These are phyloP conservation scores for Trichothecium roseum DNA, from an alignment of 2,329 filamentous ascomycete genomes.

Conservation along the genomic window DNA sequence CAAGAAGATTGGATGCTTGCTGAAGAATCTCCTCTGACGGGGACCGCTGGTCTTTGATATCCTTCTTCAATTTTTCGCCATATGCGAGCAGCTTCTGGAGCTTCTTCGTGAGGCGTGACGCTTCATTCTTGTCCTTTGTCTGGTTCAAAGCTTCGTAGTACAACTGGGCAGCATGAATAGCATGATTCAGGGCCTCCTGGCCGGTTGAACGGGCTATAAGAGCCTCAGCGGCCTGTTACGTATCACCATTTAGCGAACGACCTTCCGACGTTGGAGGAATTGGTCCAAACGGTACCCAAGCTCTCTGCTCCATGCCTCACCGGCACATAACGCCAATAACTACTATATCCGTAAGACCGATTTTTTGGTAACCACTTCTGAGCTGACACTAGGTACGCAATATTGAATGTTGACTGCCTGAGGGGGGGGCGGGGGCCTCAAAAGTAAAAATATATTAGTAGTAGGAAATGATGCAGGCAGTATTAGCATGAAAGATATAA, in stretches of 20 bases:
- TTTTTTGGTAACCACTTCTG: too few species aligned
- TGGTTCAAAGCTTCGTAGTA: conserved; percentile 68
- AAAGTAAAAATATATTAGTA: too few species aligned
- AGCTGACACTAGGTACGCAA: too few species aligned
- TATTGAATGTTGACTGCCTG: too few species aligned
- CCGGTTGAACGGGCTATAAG: conserved; percentile 22
- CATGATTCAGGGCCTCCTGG: conserved; percentile 57
- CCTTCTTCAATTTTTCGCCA: conserved; percentile 65
- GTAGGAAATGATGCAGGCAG: too few species aligned
- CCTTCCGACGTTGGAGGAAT: neutral
- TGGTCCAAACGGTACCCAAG: conserved; percentile 18
- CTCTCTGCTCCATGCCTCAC: conserved; percentile 25
- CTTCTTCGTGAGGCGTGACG: conserved; percentile 53
- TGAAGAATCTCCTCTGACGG: conserved; percentile 44
- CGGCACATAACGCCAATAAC: conserved; percentile 3
- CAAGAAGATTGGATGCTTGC: conserved; percentile 70
- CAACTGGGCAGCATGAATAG: conserved; percentile 67
- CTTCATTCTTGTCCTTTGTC: conserved; percentile 51
- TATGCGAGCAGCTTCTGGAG: conserved; percentile 58
- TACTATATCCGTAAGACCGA: too few species aligned
- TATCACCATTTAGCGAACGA: conserved; percentile 2
- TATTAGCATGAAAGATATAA: too few species aligned
- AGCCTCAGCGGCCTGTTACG: conserved; percentile 25
- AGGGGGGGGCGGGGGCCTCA: too few species aligned
- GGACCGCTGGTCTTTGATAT: conserved; percentile 5